Percentiles rank a stretch among this genome's conserved stretches.
These are phyloP conservation scores for Rhizopus stolonifer DNA, from an alignment of 371 early-diverging fungal species.

Conservation along the genomic window DNA sequence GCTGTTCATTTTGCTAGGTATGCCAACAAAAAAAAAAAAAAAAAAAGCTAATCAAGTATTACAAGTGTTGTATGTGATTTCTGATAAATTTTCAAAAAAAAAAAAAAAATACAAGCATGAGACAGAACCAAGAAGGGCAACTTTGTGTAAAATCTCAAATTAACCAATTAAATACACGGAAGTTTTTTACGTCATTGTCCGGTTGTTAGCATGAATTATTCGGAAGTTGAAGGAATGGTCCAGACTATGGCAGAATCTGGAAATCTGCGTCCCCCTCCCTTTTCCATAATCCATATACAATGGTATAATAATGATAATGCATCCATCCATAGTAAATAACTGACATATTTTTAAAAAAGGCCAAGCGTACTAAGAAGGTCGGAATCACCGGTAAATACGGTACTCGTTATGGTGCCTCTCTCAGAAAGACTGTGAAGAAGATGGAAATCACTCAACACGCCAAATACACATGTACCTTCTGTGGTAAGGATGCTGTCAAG, in stretches of 20 bases:
- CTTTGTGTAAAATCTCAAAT: background rate
- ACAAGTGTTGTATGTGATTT: too few relatives aligned
- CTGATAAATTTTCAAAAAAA: too few relatives aligned
- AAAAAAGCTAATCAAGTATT: too few relatives aligned
- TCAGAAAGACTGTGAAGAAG: slow-evolving; percentile 99
- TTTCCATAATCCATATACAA: too few relatives aligned
- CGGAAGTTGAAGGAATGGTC: too few relatives aligned
- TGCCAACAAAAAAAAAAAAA: too few relatives aligned
- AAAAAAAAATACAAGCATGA: too few relatives aligned
- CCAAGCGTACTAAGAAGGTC: slow-evolving; percentile 99
- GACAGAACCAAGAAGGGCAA: too few relatives aligned
- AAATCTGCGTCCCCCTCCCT: too few relatives aligned
- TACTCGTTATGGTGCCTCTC: slow-evolving; percentile 99
- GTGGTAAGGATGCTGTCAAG: slow-evolving; percentile 98
- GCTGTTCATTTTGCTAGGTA: slow-evolving; percentile 4
- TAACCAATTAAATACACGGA: background rate
- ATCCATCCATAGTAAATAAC: slow-evolving; percentile 23
- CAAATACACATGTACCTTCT: slow-evolving; percentile 99
- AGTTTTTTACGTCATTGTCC: background rate
- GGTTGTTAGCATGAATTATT: too few relatives aligned
- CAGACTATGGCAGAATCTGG: too few relatives aligned
- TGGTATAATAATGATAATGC: too few relatives aligned
- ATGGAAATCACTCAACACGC: slow-evolving; percentile 99
- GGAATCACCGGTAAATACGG: slow-evolving; percentile 99
- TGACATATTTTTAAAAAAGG: slow-evolving; percentile 57